phyloP scores from a whole-genome alignment of 2,329 filamentous ascomycete genomes.

The Aspergillus brunneoviolaceus region DNA sequence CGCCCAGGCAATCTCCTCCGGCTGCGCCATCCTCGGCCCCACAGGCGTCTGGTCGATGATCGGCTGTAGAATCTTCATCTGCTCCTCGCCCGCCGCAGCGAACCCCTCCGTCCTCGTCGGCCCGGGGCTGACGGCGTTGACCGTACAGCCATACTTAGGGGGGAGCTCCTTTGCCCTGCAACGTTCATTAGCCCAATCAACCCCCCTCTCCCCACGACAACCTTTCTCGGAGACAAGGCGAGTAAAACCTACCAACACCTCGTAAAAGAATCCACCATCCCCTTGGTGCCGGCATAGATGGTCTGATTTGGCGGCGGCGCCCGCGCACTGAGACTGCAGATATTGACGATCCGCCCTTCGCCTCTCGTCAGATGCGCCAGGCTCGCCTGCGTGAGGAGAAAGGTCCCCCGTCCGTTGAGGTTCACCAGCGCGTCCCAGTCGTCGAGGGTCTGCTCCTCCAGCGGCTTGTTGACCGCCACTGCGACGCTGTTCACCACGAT shows the following conservation, averaged over 20 bases:
- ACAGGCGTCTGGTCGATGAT: conserved; percentile 47
- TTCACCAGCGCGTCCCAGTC: conserved; percentile 26
- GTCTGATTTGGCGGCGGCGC: conserved; percentile 40
- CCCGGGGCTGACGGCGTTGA: conserved; percentile 48
- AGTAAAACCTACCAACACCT: conserved; percentile 35
- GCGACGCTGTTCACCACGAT: conserved; percentile 32
- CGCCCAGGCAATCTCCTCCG: conserved; percentile 50
- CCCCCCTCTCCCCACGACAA: too few relatives aligned
- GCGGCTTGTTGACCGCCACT: conserved; percentile 38
- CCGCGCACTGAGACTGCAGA: conserved; percentile 40
- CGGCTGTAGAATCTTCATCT: conserved; percentile 45
- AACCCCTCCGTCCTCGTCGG: conserved; percentile 44
- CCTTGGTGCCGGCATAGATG: conserved; percentile 53
- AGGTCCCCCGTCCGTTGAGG: conserved; percentile 24
- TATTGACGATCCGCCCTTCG: conserved; percentile 46
- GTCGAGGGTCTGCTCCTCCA: conserved; percentile 35
- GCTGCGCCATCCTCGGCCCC: conserved; percentile 43
- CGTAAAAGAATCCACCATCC: conserved; percentile 52
- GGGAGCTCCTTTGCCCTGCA: conserved; percentile 44
- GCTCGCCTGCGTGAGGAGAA: conserved; percentile 25
- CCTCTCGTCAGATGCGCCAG: conserved; percentile 41
- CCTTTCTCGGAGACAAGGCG: too few relatives aligned
- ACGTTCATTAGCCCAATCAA: background rate
- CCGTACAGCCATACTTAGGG: conserved; percentile 48
- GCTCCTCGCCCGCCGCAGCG: conserved; percentile 37